Base-by-base conservation (phyloP, 129 eudicot species). In the Oenanthe sinensis region DNA sequence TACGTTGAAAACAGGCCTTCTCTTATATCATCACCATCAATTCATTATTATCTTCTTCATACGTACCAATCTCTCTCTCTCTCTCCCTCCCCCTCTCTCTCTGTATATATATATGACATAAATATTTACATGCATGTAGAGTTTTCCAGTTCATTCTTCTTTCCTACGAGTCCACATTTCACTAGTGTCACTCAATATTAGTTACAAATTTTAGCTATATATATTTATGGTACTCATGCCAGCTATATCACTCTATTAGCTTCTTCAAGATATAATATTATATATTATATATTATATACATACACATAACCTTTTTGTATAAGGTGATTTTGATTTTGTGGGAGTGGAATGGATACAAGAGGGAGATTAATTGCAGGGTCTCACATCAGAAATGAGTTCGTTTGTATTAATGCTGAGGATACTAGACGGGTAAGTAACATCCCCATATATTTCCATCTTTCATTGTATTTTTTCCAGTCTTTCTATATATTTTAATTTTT, bases 301-400 rank as follows among this genome's bases (percentile, higher is more conserved):
- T 65, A 65, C 71, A 39, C 42, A 39, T 39, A 39, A 39, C 5
- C 42, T 39, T 39, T 39, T 39, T 39, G 42, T 39, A 39, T 39
- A 39, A 39, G 46, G 33, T 83, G 48, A 65, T 67, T 19, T 77
- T 49, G 45, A 11, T 60, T 47, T 47, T 73, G 36, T 37, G 13
- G 43, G 70, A 36, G 37, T 82, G 84, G 82, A 71, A 82, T 85
- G 86, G 68, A 79, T 70, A 70, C 47, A 13, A 76, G 86, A 16
- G 86, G 88, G 60, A 82, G 88, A 75, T 85, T 85, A 26, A 77
- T 86, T 77, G 86, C 89, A 79, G 89, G 89, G 54, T 86, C 89
- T 76, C 89, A 86, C 79, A 83, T 76, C 55, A 82, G 89, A 67
- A 86, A 86, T 74, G 86, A 86, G 80, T 80, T 86, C 75, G 60